phyloP scores from a whole-genome alignment of 345 rosid genomes.

The Streptanthus diversifolius region DNA sequence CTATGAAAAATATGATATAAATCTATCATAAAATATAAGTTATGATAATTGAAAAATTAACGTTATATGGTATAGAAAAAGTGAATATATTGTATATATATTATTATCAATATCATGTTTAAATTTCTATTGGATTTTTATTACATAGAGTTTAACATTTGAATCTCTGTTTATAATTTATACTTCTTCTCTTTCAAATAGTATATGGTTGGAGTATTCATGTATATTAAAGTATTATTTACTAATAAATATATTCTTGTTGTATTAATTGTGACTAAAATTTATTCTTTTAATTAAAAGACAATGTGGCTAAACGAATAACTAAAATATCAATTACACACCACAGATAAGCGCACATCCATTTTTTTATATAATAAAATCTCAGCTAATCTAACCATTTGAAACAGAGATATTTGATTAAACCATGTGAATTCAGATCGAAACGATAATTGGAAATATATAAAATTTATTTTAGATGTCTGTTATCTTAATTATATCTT shows the following conservation, averaged over 20 bases:
- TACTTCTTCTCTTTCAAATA: neutral
- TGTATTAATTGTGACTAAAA: neutral
- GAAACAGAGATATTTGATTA: neutral
- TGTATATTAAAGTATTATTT: neutral
- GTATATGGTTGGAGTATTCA: neutral
- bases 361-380: too few species aligned
- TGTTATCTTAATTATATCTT: neutral
- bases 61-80: neutral
- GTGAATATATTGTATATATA: neutral
- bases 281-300: neutral
- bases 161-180: neutral
- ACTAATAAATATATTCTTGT: neutral
- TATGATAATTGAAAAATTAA: neutral
- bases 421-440: slow-evolving; percentile 2
- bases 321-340: neutral
- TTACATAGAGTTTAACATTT: neutral
- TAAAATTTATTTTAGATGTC: neutral
- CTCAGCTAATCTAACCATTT: neutral
- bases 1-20: neutral
- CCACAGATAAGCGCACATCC: neutral
- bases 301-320: neutral
- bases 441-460: neutral
- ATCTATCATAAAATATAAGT: neutral
- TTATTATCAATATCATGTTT: neutral
- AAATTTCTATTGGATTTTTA: neutral